Base-by-base conservation (phyloP, 345 rosid genomes). In the Eucalyptus rudis region DNA sequence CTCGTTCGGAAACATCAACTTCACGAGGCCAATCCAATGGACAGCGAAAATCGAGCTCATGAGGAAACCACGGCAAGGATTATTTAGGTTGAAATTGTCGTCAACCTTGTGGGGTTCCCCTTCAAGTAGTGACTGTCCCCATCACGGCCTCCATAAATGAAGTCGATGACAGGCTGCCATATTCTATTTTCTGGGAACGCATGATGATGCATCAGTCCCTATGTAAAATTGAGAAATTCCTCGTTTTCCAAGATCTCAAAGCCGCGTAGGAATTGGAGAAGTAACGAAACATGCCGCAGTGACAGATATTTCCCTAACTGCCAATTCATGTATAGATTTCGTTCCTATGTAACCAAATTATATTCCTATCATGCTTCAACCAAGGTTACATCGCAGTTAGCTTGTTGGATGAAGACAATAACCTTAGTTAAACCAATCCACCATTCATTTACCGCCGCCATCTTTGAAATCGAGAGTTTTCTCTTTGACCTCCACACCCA, bases 291-390 rank as follows among this genome's bases (percentile, higher is more conserved):
- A 36, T 3, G 14, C 81, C 22, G 25, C 81, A 0, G 8, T 2
- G 44, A 20, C 81, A 36, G 45, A 1, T 2, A 33, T 19, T 19
- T 36, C 25, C 20, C 12, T 36, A 36, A 71, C 0, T 36, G 81
- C 44, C 81, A 17, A 5, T 5, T 0, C 13, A 36, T 2, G 81
- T 22, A 10, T 4, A 24, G 3, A 56, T 56, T 24, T 9, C 6
- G 40, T 71, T 71, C 6, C 27, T 40, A 5, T 19, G 8, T 19
- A 33, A 5, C 45, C 45, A 71, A 20, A 71, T 71, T 33, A 19
- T 10, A 19, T 2, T 5, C 10, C n/a, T 17, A 33, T 17, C 25
- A 17, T 4, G 24, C 17, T 33, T 2, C 40, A 33, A 68, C 40
- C 24, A 33, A 10, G 22, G 40, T 33, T 19, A 10, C 2, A 71